Percentiles rank a stretch among this genome's conserved stretches.
Evolutionary conservation across 192 early-diverging fungal species (phyloP).

Genomic region (Geranomyces variabilis): DNA sequence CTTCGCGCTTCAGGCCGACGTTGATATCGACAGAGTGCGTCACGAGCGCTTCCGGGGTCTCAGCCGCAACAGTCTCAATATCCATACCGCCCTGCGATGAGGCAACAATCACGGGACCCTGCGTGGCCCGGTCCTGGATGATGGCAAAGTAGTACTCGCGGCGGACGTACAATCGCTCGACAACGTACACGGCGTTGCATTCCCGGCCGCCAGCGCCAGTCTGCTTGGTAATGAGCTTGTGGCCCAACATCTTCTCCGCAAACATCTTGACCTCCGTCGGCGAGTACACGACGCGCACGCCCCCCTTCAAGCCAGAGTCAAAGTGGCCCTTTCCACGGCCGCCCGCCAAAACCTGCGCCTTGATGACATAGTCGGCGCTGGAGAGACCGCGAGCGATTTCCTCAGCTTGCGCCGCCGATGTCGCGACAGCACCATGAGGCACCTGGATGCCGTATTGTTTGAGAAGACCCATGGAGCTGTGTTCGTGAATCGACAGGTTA

Average conservation of each 20-base stretch:
- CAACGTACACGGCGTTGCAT: constrained; percentile 93
- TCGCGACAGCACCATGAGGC: constrained; percentile 87
- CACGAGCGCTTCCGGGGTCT: constrained; percentile 94
- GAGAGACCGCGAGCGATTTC: constrained; percentile 80
- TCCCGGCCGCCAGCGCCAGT: constrained; percentile 92
- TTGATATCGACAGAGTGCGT: constrained; percentile 91
- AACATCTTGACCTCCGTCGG: constrained; percentile 86
- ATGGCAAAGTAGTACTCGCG: constrained; percentile 99
- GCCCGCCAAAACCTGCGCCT: constrained; percentile 93
- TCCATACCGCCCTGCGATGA: constrained; percentile 98
- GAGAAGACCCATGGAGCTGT: constrained; percentile 92
- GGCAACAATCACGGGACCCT: constrained; percentile 94
- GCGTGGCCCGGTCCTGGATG: constrained; percentile 92
- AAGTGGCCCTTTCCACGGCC: constrained; percentile 98
- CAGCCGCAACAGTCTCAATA: constrained; percentile 93
- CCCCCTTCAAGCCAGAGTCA: constrained; percentile 94
- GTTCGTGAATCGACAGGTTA: constrained; percentile 96
- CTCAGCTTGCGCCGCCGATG: constrained; percentile 85
- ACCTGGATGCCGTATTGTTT: constrained; percentile 89
- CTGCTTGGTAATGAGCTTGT: constrained; percentile 98
- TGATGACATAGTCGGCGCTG: constrained; percentile 61
- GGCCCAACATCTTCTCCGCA: constrained; percentile 94
- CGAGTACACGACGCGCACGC: constrained; percentile 91
- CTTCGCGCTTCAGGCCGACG: constrained; percentile 72
- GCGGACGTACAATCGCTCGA: constrained; percentile 95